Conservation (phyloP, 73 alveolate genomes). For the Stentor coeruleus region DNA sequence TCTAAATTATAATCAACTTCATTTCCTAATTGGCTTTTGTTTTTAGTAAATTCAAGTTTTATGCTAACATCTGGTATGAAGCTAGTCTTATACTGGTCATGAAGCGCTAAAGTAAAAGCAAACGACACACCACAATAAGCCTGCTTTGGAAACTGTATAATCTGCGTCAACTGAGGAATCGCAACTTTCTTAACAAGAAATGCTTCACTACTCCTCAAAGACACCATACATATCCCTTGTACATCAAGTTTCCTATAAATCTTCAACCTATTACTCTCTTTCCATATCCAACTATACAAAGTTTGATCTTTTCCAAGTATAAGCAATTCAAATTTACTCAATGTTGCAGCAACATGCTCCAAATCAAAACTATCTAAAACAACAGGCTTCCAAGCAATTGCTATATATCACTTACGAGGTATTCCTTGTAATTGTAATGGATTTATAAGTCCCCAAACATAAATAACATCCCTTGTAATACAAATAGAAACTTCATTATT, state of each 20-base stretch:
- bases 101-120: not conserved
- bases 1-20: not conserved
- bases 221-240: not conserved
- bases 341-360: not conserved
- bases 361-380: not conserved
- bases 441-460: conserved; percentile 2
- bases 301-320: not conserved
- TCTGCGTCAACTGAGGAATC: not conserved
- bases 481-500: not conserved
- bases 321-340: not conserved
- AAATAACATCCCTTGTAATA: not conserved
- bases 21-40: too few species aligned
- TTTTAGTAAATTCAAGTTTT: not conserved
- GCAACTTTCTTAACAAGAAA: not conserved
- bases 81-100: not conserved
- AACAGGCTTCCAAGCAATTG: not conserved
- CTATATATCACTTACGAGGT: not conserved
- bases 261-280: not conserved
- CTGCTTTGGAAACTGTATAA: not conserved
- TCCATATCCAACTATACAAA: not conserved
- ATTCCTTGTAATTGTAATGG: not conserved
- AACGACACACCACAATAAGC: not conserved
- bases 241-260: not conserved
- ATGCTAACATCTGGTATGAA: not conserved
- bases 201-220: not conserved